Conservation (phyloP, 331 rosid species). For the Prunus yedoensis region DNA sequence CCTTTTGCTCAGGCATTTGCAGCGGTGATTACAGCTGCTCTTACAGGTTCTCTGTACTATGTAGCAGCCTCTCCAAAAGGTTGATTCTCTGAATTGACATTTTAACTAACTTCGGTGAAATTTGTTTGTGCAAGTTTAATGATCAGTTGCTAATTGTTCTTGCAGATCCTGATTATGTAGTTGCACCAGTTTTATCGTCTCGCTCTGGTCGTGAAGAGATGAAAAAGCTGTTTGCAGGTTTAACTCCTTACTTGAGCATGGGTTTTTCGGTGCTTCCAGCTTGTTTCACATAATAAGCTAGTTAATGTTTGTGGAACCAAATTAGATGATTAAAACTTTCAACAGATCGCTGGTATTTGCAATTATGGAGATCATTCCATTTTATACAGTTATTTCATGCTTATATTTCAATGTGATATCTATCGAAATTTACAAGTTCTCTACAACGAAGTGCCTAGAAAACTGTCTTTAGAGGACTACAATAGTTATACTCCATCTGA, state of each 20-base stretch:
- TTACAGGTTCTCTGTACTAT: constrained; percentile 91
- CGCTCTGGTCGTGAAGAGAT: constrained; percentile 72
- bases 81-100: constrained; percentile 18
- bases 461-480: background rate
- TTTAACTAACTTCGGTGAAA: background rate
- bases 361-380: background rate
- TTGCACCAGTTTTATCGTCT: constrained; percentile 85
- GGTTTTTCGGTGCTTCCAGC: background rate
- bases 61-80: constrained; percentile 98
- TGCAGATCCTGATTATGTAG: constrained; percentile 86
- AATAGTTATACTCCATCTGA: background rate
- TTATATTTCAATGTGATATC: background rate
- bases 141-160: constrained; percentile 17
- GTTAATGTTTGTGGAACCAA: background rate
- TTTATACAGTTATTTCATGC: background rate
- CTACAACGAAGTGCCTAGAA: background rate
- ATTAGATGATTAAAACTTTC: background rate
- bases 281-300: constrained; percentile 9
- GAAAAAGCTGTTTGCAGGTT: constrained; percentile 90
- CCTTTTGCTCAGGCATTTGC: constrained; percentile 99
- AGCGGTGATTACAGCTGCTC: constrained; percentile 86
- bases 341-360: background rate
- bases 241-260: constrained; percentile 4
- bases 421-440: background rate
- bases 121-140: constrained; percentile 8